phyloP scores from a whole-genome alignment of 1,139 yeast species.

The Barnettozyma hawaiiensis region DNA sequence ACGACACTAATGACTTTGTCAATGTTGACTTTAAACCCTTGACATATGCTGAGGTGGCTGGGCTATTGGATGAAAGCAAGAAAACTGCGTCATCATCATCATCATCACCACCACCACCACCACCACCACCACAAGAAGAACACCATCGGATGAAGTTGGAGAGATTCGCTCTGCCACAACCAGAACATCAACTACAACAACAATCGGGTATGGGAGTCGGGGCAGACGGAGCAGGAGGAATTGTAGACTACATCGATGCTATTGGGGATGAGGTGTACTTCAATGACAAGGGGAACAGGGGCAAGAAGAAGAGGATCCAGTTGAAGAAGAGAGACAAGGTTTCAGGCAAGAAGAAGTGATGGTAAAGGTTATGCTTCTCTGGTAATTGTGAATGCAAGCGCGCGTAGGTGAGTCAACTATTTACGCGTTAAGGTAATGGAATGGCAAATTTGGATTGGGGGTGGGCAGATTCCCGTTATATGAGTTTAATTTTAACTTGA shows the following conservation, averaged over 20 bases:
- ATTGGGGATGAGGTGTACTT: conserved; percentile 7
- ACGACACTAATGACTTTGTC: conserved; percentile 6
- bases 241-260: conserved; percentile 5
- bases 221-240: background rate
- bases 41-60: conserved; percentile 8
- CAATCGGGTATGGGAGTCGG: no score
- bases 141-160: background rate
- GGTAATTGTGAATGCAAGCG: background rate
- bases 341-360: background rate
- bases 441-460: no score
- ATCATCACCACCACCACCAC: no score
- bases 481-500: background rate
- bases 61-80: background rate
- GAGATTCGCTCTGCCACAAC: background rate
- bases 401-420: background rate
- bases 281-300: conserved; percentile 9
- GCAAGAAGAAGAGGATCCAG: conserved; percentile 7
- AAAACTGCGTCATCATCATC: background rate
- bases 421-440: background rate
- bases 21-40: conserved; percentile 6
- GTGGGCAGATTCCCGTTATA: no score
- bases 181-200: no score
- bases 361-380: no score
- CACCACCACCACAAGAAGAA: no score
- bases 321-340: conserved; percentile 1